phyloP scores from a whole-genome alignment of 2,329 filamentous ascomycete genomes.

The Penicillium vulpinum region DNA sequence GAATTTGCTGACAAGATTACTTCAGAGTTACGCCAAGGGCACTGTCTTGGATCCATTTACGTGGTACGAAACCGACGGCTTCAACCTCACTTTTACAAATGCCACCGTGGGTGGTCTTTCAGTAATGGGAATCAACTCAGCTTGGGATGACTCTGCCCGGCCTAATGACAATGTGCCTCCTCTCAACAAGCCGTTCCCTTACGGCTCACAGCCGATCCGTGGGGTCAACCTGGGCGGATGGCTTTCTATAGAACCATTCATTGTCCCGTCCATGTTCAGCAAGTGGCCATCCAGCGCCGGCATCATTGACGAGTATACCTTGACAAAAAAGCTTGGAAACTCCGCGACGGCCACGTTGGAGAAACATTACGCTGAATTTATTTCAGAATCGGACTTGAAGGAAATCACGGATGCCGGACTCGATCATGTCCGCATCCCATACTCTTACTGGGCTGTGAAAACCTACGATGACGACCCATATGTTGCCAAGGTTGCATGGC shows the following conservation, averaged over 20 bases:
- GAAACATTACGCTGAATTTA: slow-evolving; percentile 85
- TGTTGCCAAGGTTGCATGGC: slow-evolving; percentile 81
- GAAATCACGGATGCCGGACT: slow-evolving; percentile 85
- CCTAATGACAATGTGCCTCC: slow-evolving; percentile 80
- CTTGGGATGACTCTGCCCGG: slow-evolving; percentile 78
- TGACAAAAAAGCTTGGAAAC: slow-evolving; percentile 69
- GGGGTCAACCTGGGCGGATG: slow-evolving; percentile 94
- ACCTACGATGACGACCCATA: slow-evolving; percentile 87
- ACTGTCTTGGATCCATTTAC: slow-evolving; percentile 84
- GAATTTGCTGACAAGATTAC: slow-evolving; percentile 12
- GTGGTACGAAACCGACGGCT: slow-evolving; percentile 86
- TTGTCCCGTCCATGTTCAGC: slow-evolving; percentile 86
- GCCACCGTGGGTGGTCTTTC: slow-evolving; percentile 82
- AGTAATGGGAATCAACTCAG: slow-evolving; percentile 80
- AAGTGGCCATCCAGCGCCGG: slow-evolving; percentile 60
- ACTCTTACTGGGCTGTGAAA: slow-evolving; percentile 89
- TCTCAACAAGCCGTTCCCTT: slow-evolving; percentile 75
- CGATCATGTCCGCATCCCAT: slow-evolving; percentile 95
- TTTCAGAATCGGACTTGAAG: slow-evolving; percentile 78
- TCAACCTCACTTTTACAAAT: slow-evolving; percentile 92
- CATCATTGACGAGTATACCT: slow-evolving; percentile 85
- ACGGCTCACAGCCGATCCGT: slow-evolving; percentile 74
- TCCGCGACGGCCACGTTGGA: slow-evolving; percentile 71
- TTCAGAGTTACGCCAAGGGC: slow-evolving; percentile 61
- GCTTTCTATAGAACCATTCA: slow-evolving; percentile 92